Base-by-base conservation (phyloP, 768 basidiomycete species). In the Trametes punicea region DNA sequence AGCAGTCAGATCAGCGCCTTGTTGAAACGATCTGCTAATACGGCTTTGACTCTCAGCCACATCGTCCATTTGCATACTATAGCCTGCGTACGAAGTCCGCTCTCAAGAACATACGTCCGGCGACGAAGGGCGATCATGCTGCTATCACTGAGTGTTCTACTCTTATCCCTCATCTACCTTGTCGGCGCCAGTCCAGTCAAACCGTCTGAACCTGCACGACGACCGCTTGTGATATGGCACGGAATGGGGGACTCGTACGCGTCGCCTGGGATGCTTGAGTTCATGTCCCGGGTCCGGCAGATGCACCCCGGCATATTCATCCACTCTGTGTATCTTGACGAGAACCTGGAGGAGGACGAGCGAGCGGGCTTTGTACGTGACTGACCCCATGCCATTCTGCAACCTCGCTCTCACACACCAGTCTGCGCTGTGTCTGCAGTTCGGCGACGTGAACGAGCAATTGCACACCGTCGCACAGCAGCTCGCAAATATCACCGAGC, bases 161-260 rank as follows among this genome's bases (percentile, higher is more conserved):
- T 57, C 7, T n/a, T 57, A 8, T 51, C 36, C 29, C 36, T 51
- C 2, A 21, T 51, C 38, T 26, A 21, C 16, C n/a, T 31, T 41
- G 50, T 38, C 15, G 36, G 46, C 15, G 20, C 46, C 10, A 54
- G n/a, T 3, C 57, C 52, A 15, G 40, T 59, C 11, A 34, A 9
- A 4, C 33, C 23, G 11, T 16, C 33, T 0, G 57, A 47, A 6
- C 57, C 57, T 5, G 21, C 42, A 7, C 49, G 58, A 4, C 54
- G 84, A 23, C 84, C 87, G 7, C 74, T 90, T 18, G 87, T 90
- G 26, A 69, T 90, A 47, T 90, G 88, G 88, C 88, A 90, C 69
- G 88, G 88, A 30, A 65, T 90, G 59, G 83, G 90, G n/a, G 92
- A 93, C 71, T 81, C 85, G 2, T 81, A 90, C 62, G 74, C 78